Base-by-base conservation (phyloP, 345 rosid species). In the Dovyalis caffra region DNA sequence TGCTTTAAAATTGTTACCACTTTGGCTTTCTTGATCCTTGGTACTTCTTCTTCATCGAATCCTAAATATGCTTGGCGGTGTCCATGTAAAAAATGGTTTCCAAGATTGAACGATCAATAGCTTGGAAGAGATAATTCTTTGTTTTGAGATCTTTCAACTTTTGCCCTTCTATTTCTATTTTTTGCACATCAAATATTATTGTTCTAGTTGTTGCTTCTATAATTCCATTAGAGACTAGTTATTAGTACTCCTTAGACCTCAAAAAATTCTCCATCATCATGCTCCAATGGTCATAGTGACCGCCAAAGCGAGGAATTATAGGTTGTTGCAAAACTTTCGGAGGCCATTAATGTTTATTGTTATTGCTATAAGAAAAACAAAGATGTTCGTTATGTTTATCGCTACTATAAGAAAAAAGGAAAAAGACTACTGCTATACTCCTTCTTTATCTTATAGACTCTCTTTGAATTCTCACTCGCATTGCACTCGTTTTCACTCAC, bases 241-340 rank as follows among this genome's bases (percentile, higher is more conserved):
- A 8, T 0, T 1, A 53, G 8, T 53, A 53, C 26, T 49, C 2
- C 8, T 53, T 53, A 2, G 11, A 53, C n/a, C 12, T 20, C 6
- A 5, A 3, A 43, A 43, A 5, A 5, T 9, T n/a, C 3, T 8
- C 0, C 0, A 23, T 1, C 0, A 8, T 0, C 15, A 1, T 49
- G 7, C 0, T 56, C 0, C 0, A 3, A n/a, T 56, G 2, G n/a
- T 56, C 5, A 3, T 23, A 3, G 3, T 56, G 1, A 56, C 14
- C 14, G n/a, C 1, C 0, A 53, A 49, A 21, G 2, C 1, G 8
- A 53, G 25, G 58, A 53, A 53, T 53, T 4, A n/a, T 10, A 2
- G 3, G 1, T 23, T 23, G 11, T 8, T n/a, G 1, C 28, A 5
- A 8, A 49, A n/a, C 0, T 8, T 21, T n/a, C 9, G 56, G n/a